These are phyloP conservation scores for Fistulinella staudtii DNA, from an alignment of 1,284 basidiomycete species.

Conservation along the genomic window DNA sequence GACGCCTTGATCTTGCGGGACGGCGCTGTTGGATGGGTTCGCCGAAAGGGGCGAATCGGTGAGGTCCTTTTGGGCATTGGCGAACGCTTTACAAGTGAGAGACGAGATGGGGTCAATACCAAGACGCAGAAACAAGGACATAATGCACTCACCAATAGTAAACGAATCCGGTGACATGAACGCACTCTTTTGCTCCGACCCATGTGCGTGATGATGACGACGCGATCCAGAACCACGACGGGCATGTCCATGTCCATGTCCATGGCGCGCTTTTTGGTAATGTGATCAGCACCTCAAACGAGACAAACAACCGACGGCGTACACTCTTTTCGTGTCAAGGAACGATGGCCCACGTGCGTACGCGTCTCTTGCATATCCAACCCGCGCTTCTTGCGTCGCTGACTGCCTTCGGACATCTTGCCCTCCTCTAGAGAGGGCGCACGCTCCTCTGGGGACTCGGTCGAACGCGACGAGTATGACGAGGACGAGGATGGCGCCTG, in stretches of 20 bases:
- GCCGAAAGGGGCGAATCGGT: constrained; percentile 5
- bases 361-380: constrained; percentile 9
- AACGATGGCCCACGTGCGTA: neutral
- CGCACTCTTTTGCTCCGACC: constrained; percentile 2
- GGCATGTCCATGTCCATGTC: constrained; percentile 4
- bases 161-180: constrained; percentile 17
- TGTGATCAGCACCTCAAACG: neutral
- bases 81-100: constrained; percentile 14
- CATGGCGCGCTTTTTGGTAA: neutral
- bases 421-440: constrained; percentile 4
- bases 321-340: constrained; percentile 18
- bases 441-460: constrained; percentile 10
- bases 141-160: constrained; percentile 16
- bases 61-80: constrained; percentile 13
- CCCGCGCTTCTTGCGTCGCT: constrained; percentile 21
- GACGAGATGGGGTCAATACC: neutral
- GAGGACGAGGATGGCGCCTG: constrained; percentile 15
- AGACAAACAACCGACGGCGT: neutral
- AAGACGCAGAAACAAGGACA: too few species aligned
- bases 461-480: constrained; percentile 8
- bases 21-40: constrained; percentile 1
- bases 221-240: constrained; percentile 16
- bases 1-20: neutral
- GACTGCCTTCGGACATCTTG: constrained; percentile 8
- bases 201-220: constrained; percentile 6